phyloP scores from a whole-genome alignment of 2,329 filamentous ascomycete species.

The Ceratocystis eucalypticola region DNA sequence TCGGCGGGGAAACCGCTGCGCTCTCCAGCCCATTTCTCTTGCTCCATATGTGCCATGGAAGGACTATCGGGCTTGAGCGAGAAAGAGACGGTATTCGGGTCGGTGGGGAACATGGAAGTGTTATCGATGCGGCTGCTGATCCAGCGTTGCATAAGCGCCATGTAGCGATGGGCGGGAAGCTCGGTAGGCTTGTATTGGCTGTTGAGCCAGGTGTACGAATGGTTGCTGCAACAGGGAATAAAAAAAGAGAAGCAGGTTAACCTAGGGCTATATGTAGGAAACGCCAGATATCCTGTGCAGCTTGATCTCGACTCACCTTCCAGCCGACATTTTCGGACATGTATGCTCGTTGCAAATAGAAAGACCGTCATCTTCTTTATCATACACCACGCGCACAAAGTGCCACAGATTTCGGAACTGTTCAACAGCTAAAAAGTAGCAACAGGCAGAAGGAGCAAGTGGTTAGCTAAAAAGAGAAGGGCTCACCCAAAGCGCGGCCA shows the following conservation, averaged over 20 bases:
- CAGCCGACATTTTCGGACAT: slow-evolving; percentile 77
- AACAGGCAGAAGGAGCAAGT: neutral
- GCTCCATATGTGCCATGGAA: slow-evolving; percentile 32
- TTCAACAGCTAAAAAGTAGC: slow-evolving; percentile 51
- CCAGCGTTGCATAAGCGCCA: slow-evolving; percentile 75
- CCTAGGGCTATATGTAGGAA: neutral
- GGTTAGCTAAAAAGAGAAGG: neutral
- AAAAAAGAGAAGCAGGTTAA: neutral
- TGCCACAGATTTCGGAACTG: slow-evolving; percentile 69
- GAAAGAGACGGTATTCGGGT: slow-evolving; percentile 45
- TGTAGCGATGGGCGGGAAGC: slow-evolving; percentile 68
- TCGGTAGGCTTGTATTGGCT: slow-evolving; percentile 62
- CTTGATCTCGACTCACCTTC: slow-evolving; percentile 44
- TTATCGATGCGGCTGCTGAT: slow-evolving; percentile 74
- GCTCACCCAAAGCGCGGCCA: slow-evolving; percentile 20
- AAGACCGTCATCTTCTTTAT: slow-evolving; percentile 54
- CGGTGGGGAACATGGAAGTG: slow-evolving; percentile 63
- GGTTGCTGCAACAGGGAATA: slow-evolving; percentile 37
- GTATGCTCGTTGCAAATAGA: slow-evolving; percentile 63
- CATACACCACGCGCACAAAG: slow-evolving; percentile 67
- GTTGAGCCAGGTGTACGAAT: slow-evolving; percentile 78
- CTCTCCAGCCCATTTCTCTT: slow-evolving; percentile 60
- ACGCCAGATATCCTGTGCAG: neutral
- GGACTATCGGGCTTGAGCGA: slow-evolving; percentile 38
- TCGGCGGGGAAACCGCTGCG: slow-evolving; percentile 66